These are phyloP conservation scores for Penicillium bovifimosum DNA, from an alignment of 495 filamentous ascomycete species.

Conservation along the genomic window DNA sequence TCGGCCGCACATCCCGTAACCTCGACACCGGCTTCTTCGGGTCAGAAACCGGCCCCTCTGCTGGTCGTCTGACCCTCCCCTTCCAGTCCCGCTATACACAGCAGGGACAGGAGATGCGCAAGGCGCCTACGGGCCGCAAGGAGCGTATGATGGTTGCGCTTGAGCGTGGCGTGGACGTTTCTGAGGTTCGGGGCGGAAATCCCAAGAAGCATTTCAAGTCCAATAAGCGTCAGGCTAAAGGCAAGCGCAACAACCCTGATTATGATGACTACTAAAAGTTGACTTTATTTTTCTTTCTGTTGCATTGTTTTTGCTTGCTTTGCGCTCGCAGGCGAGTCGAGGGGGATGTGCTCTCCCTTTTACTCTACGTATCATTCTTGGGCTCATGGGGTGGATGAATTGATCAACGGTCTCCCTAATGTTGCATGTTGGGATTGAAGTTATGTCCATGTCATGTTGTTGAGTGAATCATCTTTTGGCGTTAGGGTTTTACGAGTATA, in stretches of 20 bases:
- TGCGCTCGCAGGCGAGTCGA: constrained; percentile 1
- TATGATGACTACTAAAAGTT: constrained; percentile 39
- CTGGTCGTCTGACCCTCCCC: constrained; percentile 64
- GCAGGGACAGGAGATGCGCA: constrained; percentile 62
- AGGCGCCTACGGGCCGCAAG: constrained; percentile 76
- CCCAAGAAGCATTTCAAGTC: constrained; percentile 96
- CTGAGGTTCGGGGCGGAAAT: constrained; percentile 62
- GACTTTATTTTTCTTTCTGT: constrained; percentile 16
- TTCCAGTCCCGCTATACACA: constrained; percentile 85
- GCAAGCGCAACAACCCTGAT: constrained; percentile 37
- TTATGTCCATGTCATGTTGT: constrained; percentile 5
- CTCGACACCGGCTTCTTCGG: constrained; percentile 88
- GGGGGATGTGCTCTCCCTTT: neutral
- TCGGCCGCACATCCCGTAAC: constrained; percentile 64
- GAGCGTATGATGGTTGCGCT: constrained; percentile 76
- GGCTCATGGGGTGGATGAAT: constrained; percentile 4
- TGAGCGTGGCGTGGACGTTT: constrained; percentile 78
- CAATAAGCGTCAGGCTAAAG: constrained; percentile 62
- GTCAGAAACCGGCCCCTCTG: constrained; percentile 50
- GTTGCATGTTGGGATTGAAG: constrained; percentile 7
- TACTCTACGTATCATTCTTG: constrained; percentile 7
- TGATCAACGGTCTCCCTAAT: constrained; percentile 18
- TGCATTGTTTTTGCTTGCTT: constrained; percentile 11
- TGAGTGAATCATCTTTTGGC: constrained; percentile 5
- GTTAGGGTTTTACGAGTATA: constrained; percentile 11